Percentiles rank a stretch among this genome's conserved stretches.
Evolutionary conservation across 2,329 filamentous ascomycete genomes (phyloP).

Genomic region (Fusarium keratoplasticum): DNA sequence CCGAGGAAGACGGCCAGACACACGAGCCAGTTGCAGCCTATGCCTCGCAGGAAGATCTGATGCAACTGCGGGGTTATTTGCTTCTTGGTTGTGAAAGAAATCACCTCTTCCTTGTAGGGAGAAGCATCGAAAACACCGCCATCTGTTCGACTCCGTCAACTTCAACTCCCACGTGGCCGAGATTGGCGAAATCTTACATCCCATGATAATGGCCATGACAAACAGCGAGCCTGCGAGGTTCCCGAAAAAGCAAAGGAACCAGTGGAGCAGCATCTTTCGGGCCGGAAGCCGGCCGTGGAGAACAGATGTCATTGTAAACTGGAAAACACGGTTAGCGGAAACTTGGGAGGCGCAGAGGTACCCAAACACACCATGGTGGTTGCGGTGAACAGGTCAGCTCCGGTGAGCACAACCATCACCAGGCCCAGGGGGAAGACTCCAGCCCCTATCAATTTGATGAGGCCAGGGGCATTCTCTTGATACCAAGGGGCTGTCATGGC

Average conservation of each 20-base stretch:
- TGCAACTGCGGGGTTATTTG: conserved; percentile 61
- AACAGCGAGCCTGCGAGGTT: conserved; percentile 63
- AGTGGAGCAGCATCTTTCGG: conserved; percentile 47
- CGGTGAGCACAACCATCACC: conserved; percentile 35
- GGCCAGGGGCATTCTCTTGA: conserved; percentile 37
- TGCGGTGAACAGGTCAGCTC: conserved; percentile 37
- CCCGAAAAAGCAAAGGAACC: conserved; percentile 60
- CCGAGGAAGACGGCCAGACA: conserved; percentile 63
- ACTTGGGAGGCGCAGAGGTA: accelerated
- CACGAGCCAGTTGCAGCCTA: conserved; percentile 70
- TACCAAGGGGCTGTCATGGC: conserved; percentile 40
- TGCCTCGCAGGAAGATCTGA: conserved; percentile 64
- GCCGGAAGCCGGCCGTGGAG: conserved; percentile 32
- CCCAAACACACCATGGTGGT: conserved; percentile 31
- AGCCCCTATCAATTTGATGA: conserved; percentile 37
- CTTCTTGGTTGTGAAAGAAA: conserved; percentile 61
- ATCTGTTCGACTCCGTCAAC: conserved; percentile 46
- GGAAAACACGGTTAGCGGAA: background rate
- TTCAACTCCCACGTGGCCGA: accelerated
- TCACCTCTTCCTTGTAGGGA: conserved; percentile 57
- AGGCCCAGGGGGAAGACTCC: conserved; percentile 36
- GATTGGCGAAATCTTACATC: conserved; percentile 37
- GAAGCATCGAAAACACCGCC: conserved; percentile 56
- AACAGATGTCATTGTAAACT: conserved; percentile 41
- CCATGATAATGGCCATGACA: conserved; percentile 60